These are phyloP conservation scores for Ceraceosorus guamensis DNA, from an alignment of 1,284 basidiomycete species.

Conservation along the genomic window DNA sequence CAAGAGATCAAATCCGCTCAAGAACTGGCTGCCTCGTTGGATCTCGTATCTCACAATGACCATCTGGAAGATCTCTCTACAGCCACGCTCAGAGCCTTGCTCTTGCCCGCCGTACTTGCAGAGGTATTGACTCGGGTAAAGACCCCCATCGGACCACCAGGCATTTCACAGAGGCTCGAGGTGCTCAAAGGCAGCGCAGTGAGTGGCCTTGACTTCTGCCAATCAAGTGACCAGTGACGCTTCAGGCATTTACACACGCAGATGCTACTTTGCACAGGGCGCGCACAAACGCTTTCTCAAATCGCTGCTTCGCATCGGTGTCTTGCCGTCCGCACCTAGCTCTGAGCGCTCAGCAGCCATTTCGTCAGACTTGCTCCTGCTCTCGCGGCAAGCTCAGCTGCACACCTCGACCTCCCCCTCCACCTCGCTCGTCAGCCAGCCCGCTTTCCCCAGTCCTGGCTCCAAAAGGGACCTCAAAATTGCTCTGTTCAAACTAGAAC, in stretches of 20 bases:
- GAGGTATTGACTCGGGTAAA: constrained; percentile 2
- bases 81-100: constrained; percentile 4
- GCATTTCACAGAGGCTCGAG: neutral
- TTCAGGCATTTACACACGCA: too few relatives aligned
- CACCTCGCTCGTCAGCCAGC: constrained; percentile 2
- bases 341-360: too few relatives aligned
- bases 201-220: too few relatives aligned
- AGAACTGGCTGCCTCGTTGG: constrained; percentile 2
- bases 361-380: too few relatives aligned
- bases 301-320: too few relatives aligned
- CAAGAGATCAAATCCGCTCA: neutral
- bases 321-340: too few relatives aligned
- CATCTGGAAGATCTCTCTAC: constrained; percentile 10
- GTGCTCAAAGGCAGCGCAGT: neutral
- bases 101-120: constrained; percentile 6
- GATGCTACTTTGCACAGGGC: too few relatives aligned
- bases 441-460: constrained; percentile 11
- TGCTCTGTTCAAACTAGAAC: constrained; percentile 31
- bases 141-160: constrained; percentile 3
- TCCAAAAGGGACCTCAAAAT: constrained; percentile 27
- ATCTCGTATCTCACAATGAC: constrained; percentile 8
- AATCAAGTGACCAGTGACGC: too few relatives aligned
- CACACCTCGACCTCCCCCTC: neutral
- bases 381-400: neutral
- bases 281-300: too few relatives aligned